Conservation (phyloP, 2,329 filamentous ascomycete genomes). For the Ophiostoma fasciatum region DNA sequence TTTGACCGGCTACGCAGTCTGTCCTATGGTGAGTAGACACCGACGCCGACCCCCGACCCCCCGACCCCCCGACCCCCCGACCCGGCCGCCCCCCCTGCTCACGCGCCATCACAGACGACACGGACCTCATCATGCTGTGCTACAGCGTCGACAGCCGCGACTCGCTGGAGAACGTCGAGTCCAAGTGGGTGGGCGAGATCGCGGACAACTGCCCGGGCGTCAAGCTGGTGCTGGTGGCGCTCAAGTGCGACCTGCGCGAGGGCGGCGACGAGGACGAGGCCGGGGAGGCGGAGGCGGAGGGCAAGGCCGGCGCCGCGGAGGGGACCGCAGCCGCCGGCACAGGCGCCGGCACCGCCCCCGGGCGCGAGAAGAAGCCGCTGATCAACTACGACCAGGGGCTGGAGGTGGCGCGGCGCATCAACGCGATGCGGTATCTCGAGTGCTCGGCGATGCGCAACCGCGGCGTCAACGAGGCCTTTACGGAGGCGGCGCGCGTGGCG, state of each 20-base stretch:
- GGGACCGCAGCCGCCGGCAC: slow-evolving; percentile 23
- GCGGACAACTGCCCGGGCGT: slow-evolving; percentile 94
- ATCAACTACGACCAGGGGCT: slow-evolving; percentile 88
- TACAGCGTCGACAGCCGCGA: slow-evolving; percentile 95
- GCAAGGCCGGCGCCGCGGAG: slow-evolving; percentile 68
- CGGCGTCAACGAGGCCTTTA: slow-evolving; percentile 96
- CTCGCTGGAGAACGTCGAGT: slow-evolving; percentile 94
- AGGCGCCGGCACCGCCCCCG: slow-evolving; percentile 8
- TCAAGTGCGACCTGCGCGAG: slow-evolving; percentile 94
- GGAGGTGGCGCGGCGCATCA: slow-evolving; percentile 80
- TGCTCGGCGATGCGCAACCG: slow-evolving; percentile 98
- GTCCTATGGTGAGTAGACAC: slow-evolving; percentile 65
- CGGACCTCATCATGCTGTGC: slow-evolving; percentile 96
- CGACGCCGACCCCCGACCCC: too few species aligned
- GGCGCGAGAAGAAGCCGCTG: slow-evolving; percentile 52
- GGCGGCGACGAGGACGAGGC: slow-evolving; percentile 55
- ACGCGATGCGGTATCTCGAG: slow-evolving; percentile 87
- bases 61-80: too few species aligned
- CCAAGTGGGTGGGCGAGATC: slow-evolving; percentile 97
- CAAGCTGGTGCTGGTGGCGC: slow-evolving; percentile 83
- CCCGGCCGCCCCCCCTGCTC: not conserved
- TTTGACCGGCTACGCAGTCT: slow-evolving; percentile 92
- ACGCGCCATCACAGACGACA: slow-evolving; percentile 47
- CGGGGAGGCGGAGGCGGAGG: slow-evolving; percentile 4
- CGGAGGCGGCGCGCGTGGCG: slow-evolving; percentile 89